phyloP scores from a whole-genome alignment of 2,329 filamentous ascomycete genomes.

The Calycina marina region DNA sequence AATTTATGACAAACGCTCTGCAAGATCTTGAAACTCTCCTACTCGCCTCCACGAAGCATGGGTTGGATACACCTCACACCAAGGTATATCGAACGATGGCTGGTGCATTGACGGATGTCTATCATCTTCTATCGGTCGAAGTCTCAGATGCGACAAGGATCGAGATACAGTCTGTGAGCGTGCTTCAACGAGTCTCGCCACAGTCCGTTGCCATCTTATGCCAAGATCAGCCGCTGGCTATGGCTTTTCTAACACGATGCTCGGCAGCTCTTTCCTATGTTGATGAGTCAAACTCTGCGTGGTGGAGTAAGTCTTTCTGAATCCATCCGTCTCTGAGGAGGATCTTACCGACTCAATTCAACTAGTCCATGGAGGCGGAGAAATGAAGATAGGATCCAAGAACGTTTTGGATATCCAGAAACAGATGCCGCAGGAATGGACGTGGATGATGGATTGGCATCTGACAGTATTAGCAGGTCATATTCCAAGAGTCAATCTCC shows the following conservation, averaged over 20 bases:
- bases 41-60: neutral
- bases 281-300: constrained; percentile 6
- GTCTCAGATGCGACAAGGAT: constrained; percentile 3
- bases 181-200: constrained; percentile 7
- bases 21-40: constrained; percentile 4
- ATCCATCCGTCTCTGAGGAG: too few relatives aligned
- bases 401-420: constrained; percentile 4
- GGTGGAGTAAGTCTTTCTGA: too few relatives aligned
- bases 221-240: constrained; percentile 5
- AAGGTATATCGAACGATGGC: constrained; percentile 3
- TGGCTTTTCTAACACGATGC: constrained; percentile 8
- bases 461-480: constrained; percentile 4
- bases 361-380: constrained; percentile 9
- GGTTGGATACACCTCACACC: neutral
- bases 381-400: constrained; percentile 1
- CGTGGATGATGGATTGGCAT: constrained; percentile 9
- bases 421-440: constrained; percentile 5
- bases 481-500: neutral
- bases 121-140: constrained; percentile 3
- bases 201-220: constrained; percentile 5
- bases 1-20: constrained; percentile 4
- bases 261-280: constrained; percentile 5
- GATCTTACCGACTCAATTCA: too few relatives aligned
- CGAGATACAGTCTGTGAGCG: constrained; percentile 9
- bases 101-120: constrained; percentile 4